These are phyloP conservation scores for Fonsecaea pedrosoi DNA, from an alignment of 2,329 filamentous ascomycete genomes.

Conservation along the genomic window DNA sequence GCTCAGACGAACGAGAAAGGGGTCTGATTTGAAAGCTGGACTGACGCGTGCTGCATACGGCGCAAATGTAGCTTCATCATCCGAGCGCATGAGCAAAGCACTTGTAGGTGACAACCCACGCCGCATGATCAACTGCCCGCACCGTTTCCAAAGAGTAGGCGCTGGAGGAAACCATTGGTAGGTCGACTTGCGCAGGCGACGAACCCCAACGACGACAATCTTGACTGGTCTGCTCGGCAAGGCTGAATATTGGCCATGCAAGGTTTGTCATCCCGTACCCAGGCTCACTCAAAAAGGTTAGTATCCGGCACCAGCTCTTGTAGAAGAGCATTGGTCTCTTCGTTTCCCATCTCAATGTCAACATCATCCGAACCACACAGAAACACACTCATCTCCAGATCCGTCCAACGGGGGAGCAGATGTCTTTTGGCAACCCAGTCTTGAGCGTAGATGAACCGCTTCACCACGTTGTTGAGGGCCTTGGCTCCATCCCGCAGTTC, in stretches of 20 bases:
- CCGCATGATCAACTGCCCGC: not conserved
- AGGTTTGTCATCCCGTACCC: constrained; percentile 9
- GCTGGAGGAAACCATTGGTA: not conserved
- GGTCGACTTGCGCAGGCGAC: not conserved
- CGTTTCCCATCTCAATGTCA: constrained; percentile 12
- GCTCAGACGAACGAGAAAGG: too few relatives aligned
- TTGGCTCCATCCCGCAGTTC: constrained; percentile 14
- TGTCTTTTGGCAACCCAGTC: constrained; percentile 21
- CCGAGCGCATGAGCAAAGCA: not conserved
- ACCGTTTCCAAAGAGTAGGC: not conserved
- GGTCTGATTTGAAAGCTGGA: too few relatives aligned
- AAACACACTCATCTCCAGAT: constrained; percentile 15
- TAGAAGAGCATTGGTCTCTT: constrained; percentile 3
- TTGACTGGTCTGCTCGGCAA: not conserved
- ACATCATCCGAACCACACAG: constrained; percentile 5
- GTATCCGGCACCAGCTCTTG: constrained; percentile 13
- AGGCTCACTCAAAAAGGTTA: constrained; percentile 17
- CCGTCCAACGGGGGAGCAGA: constrained; percentile 18
- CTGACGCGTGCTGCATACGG: too few relatives aligned
- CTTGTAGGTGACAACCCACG: not conserved
- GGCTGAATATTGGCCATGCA: constrained; percentile 14
- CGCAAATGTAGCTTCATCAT: too few relatives aligned
- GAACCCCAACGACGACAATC: not conserved
- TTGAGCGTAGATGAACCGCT: constrained; percentile 17
- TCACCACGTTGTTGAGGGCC: constrained; percentile 5